Conservation (phyloP, 2,329 filamentous ascomycete genomes). For the Fusarium marasasianum region DNA sequence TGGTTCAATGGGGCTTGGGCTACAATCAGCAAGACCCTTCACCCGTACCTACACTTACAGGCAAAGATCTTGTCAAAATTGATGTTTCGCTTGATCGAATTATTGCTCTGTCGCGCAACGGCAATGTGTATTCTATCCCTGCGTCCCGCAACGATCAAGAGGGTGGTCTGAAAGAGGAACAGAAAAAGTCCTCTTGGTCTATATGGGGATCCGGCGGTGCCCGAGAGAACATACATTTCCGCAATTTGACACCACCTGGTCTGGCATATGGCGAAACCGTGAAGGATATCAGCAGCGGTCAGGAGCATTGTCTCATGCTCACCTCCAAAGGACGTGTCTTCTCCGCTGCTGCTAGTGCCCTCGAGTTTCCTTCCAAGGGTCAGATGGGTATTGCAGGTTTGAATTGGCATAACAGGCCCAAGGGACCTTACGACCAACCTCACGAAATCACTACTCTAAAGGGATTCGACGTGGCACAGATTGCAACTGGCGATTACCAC, state of each 20-base stretch:
- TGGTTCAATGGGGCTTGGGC: conserved; percentile 89
- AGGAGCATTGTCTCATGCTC: conserved; percentile 87
- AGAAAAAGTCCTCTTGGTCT: conserved; percentile 71
- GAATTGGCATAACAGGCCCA: conserved; percentile 79
- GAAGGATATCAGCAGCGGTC: conserved; percentile 76
- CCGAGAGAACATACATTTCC: conserved; percentile 69
- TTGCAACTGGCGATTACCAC: conserved; percentile 88
- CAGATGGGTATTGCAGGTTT: conserved; percentile 89
- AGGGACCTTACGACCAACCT: conserved; percentile 80
- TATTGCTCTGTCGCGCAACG: conserved; percentile 77
- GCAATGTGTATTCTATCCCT: conserved; percentile 86
- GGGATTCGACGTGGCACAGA: conserved; percentile 74
- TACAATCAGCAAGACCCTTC: conserved; percentile 72
- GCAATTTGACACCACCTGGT: conserved; percentile 71
- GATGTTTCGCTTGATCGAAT: conserved; percentile 85
- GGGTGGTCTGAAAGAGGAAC: conserved; percentile 68
- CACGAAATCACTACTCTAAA: conserved; percentile 80
- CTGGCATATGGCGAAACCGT: conserved; percentile 78
- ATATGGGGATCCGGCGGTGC: conserved; percentile 66
- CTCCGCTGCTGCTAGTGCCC: conserved; percentile 82
- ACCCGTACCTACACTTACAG: conserved; percentile 78
- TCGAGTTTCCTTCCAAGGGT: conserved; percentile 81
- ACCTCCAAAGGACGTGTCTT: conserved; percentile 89
- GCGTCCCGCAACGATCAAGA: conserved; percentile 77
- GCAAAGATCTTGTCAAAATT: conserved; percentile 82